Evolutionary conservation across 2,329 filamentous ascomycete genomes (phyloP).

Genomic region (Pseudopyrenochaeta lycopersici): DNA sequence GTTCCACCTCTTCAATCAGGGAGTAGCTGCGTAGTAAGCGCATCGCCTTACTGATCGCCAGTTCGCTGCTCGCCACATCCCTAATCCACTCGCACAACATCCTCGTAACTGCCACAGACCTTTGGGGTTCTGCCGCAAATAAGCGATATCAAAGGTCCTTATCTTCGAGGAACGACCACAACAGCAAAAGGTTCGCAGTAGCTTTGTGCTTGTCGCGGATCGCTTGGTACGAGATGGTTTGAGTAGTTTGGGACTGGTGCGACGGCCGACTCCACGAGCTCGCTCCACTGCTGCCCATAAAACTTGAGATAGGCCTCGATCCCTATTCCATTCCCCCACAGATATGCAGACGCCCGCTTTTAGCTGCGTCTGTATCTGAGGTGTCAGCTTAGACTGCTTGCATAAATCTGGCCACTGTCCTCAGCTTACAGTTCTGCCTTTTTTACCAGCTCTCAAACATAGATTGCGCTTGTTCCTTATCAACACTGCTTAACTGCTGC

Average conservation of each 20-base stretch:
- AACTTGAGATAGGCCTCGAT: constrained; percentile 26
- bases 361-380: constrained; percentile 10
- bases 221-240: constrained; percentile 42
- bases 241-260: constrained; percentile 29
- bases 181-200: constrained; percentile 35
- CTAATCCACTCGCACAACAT: constrained; percentile 24
- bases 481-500: constrained; percentile 22
- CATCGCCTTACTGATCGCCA: constrained; percentile 25
- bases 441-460: constrained; percentile 29
- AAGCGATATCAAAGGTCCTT: constrained; percentile 38
- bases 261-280: constrained; percentile 24
- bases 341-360: constrained; percentile 26
- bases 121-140: constrained; percentile 5
- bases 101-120: not conserved
- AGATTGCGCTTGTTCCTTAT: constrained; percentile 16
- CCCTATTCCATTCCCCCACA: constrained; percentile 25
- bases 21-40: constrained; percentile 34
- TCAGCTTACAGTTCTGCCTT: constrained; percentile 11
- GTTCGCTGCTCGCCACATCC: constrained; percentile 17
- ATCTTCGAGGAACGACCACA: constrained; percentile 37
- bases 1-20: constrained; percentile 24
- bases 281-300: constrained; percentile 37
- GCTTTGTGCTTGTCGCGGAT: constrained; percentile 24
- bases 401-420: constrained; percentile 2
- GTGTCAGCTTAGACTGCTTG: constrained; percentile 7